phyloP scores from a whole-genome alignment of 805 yeast genomes.

The Ogataea naganishii region DNA sequence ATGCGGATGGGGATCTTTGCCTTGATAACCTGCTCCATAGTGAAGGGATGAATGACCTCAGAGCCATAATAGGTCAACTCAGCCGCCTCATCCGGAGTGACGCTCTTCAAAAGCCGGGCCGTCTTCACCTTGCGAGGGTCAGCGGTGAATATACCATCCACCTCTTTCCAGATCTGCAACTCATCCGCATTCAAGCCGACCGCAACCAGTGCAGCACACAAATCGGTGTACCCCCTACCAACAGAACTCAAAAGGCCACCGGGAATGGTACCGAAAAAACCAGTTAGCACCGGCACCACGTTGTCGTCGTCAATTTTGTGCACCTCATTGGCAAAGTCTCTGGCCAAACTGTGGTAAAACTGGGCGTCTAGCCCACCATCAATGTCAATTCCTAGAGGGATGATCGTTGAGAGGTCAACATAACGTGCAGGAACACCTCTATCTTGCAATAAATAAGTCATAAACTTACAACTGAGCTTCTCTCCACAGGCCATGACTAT shows the following conservation, averaged over 20 bases:
- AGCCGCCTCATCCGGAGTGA: conserved; percentile 98
- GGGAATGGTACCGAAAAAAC: conserved; percentile 93
- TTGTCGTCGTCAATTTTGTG: conserved; percentile 23
- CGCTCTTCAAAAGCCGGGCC: conserved; percentile 77
- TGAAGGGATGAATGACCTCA: conserved; percentile 97
- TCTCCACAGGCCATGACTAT: conserved; percentile 91
- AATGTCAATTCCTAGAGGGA: conserved; percentile 52
- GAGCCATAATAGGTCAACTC: conserved; percentile 96
- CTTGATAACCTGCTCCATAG: conserved; percentile 97
- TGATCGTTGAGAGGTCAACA: conserved; percentile 68
- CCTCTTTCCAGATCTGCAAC: conserved; percentile 97
- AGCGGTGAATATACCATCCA: conserved; percentile 97
- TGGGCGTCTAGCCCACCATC: conserved; percentile 55
- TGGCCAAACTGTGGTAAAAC: conserved; percentile 52
- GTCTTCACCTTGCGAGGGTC: conserved; percentile 93
- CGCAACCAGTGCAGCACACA: conserved; percentile 94
- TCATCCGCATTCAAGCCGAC: conserved; percentile 91
- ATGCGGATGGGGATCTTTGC: conserved; percentile 96
- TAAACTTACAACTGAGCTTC: conserved; percentile 81
- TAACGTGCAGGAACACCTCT: conserved; percentile 71
- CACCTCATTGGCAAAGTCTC: conserved; percentile 42
- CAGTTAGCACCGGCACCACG: conserved; percentile 84
- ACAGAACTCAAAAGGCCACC: conserved; percentile 90
- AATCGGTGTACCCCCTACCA: conserved; percentile 96
- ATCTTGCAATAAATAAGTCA: conserved; percentile 79